A percentile compares a stretch with the other conserved stretches of the same genome.
Conservation (phyloP, 2,329 filamentous ascomycete genomes). For the Elsinoe perseae region DNA sequence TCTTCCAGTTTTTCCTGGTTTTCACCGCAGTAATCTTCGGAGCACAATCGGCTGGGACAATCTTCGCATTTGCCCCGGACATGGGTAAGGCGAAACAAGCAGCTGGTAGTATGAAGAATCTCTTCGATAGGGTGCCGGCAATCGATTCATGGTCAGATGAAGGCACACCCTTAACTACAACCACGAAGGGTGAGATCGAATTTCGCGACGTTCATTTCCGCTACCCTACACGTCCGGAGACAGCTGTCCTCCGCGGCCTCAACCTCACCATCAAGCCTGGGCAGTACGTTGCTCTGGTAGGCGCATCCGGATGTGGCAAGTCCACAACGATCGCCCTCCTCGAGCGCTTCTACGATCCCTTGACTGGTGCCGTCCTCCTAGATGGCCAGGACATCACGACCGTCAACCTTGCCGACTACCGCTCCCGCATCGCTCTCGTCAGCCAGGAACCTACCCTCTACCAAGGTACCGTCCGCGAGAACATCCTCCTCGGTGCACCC, state of each 20-base stretch:
- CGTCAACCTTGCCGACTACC: conserved; percentile 80
- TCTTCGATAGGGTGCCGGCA: conserved; percentile 73
- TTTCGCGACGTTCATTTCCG: conserved; percentile 91
- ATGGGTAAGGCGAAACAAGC: conserved; percentile 90
- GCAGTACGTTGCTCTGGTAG: conserved; percentile 82
- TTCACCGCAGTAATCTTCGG: conserved; percentile 86
- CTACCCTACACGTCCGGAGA: conserved; percentile 83
- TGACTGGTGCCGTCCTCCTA: conserved; percentile 69
- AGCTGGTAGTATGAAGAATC: conserved; percentile 66
- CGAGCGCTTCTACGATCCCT: conserved; percentile 89
- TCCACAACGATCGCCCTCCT: conserved; percentile 85
- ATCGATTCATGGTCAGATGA: conserved; percentile 76
- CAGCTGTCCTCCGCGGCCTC: conserved; percentile 82
- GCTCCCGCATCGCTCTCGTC: conserved; percentile 75
- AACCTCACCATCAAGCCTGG: conserved; percentile 66
- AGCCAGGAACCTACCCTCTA: conserved; percentile 93
- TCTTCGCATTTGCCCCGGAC: conserved; percentile 84
- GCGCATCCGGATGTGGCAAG: conserved; percentile 91
- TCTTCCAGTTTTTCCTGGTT: conserved; percentile 88
- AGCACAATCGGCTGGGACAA: conserved; percentile 80
- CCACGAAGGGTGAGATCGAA: conserved; percentile 70
- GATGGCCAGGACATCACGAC: conserved; percentile 75
- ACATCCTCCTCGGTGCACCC: conserved; percentile 68
- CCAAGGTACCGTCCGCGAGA: conserved; percentile 83
- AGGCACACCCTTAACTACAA: conserved; percentile 54